phyloP scores from a whole-genome alignment of 2,329 filamentous ascomycete genomes.

The Clarireedia hainanense region DNA sequence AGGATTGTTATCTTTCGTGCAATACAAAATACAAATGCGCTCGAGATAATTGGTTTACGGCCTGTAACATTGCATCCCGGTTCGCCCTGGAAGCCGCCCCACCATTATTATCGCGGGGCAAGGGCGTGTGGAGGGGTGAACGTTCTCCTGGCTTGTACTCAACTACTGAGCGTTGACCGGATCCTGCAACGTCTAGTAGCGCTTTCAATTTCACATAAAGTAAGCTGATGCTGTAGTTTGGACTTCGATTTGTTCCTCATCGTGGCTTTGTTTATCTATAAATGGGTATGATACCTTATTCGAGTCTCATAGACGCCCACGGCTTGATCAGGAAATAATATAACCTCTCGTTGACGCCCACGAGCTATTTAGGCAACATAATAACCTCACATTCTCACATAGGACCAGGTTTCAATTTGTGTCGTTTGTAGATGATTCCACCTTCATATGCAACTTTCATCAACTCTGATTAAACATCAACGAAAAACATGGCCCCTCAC shows the following conservation, averaged over 20 bases:
- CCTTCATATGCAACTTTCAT: not conserved
- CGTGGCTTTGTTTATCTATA: too few relatives aligned
- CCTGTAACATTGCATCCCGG: not conserved
- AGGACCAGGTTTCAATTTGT: not conserved
- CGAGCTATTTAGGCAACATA: too few relatives aligned
- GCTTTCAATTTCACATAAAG: not conserved
- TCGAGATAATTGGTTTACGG: not conserved
- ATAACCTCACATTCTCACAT: too few relatives aligned
- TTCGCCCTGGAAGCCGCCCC: not conserved
- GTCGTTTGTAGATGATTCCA: not conserved
- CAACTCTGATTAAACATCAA: not conserved
- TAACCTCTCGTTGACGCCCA: too few relatives aligned
- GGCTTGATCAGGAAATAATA: too few relatives aligned
- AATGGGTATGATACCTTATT: too few relatives aligned
- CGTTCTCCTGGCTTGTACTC: not conserved
- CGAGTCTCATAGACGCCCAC: too few relatives aligned
- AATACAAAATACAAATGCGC: not conserved
- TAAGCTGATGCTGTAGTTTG: too few relatives aligned
- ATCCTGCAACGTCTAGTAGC: not conserved
- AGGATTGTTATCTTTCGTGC: not conserved
- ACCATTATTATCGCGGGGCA: not conserved
- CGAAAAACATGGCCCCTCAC: constrained; percentile 22
- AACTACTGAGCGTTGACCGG: not conserved
- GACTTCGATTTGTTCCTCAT: too few relatives aligned
- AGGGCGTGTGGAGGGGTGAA: not conserved